These are phyloP conservation scores for Fusarium sp. DNA, from an alignment of 2,329 filamentous ascomycete genomes.

Conservation along the genomic window DNA sequence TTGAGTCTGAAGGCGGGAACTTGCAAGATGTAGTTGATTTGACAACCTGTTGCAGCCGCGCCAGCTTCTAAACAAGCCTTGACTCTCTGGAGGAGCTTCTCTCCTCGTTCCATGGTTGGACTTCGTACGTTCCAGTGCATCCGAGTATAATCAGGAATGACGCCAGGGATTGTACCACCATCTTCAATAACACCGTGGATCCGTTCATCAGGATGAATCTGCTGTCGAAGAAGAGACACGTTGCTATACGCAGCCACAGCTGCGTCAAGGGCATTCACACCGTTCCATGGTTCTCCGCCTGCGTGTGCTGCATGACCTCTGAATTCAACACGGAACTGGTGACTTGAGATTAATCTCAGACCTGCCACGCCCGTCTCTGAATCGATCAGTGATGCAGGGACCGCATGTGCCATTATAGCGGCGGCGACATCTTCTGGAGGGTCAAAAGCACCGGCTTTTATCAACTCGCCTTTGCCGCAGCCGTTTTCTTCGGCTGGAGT, in stretches of 20 bases:
- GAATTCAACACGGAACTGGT: constrained; percentile 23
- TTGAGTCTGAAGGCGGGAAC: not conserved
- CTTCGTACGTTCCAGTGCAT: not conserved
- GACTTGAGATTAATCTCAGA: constrained; percentile 21
- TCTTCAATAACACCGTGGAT: constrained; percentile 39
- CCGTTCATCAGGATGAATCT: constrained; percentile 35
- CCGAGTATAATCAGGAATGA: not conserved
- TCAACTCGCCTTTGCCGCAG: constrained; percentile 61
- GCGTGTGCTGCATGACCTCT: constrained; percentile 25
- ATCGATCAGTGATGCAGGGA: not conserved
- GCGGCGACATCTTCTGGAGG: constrained; percentile 40
- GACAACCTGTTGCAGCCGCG: not conserved
- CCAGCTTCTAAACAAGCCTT: not conserved
- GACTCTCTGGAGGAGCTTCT: not conserved
- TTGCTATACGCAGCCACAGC: constrained; percentile 33
- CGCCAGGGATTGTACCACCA: not conserved
- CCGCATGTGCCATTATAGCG: constrained; percentile 43
- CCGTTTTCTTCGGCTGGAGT: constrained; percentile 66
- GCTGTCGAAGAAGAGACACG: constrained; percentile 35
- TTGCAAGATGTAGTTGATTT: not conserved
- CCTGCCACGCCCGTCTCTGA: constrained; percentile 13
- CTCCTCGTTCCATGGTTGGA: not conserved
- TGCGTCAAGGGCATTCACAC: constrained; percentile 35
- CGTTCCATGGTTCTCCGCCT: constrained; percentile 35
- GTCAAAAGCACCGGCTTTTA: constrained; percentile 56